phyloP scores from a whole-genome alignment of 108 stramenopile species.

The Nannochloropsis granulata region DNA sequence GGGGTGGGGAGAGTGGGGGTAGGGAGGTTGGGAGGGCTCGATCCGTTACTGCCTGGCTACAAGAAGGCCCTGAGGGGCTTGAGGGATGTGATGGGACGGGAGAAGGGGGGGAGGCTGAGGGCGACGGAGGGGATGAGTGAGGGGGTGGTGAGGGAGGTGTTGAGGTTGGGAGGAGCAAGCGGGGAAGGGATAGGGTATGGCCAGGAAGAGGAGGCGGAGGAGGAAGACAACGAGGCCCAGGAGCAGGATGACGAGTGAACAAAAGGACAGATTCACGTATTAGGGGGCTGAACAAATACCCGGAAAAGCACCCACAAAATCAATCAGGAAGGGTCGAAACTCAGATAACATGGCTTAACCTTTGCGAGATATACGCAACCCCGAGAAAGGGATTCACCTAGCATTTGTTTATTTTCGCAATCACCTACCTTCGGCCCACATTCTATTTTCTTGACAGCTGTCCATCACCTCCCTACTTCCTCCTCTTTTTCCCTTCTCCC shows the following conservation, averaged over 20 bases:
- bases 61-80: neutral
- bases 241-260: neutral
- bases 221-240: neutral
- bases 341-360: no score
- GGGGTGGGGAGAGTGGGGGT: neutral
- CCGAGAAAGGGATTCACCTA: no score
- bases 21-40: neutral
- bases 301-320: no score
- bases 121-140: neutral
- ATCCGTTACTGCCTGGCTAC: neutral
- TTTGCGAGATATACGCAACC: no score
- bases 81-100: neutral
- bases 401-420: no score
- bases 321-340: no score
- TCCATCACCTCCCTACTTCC: neutral
- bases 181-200: neutral
- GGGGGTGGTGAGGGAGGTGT: neutral
- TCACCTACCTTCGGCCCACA: no score
- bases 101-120: neutral
- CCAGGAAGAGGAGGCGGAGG: neutral
- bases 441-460: no score
- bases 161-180: neutral
- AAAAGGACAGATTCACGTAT: neutral
- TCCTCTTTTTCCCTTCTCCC: neutral
- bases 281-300: no score